phyloP scores from a whole-genome alignment of 2,329 filamentous ascomycete genomes.

The Botrytis fabae region DNA sequence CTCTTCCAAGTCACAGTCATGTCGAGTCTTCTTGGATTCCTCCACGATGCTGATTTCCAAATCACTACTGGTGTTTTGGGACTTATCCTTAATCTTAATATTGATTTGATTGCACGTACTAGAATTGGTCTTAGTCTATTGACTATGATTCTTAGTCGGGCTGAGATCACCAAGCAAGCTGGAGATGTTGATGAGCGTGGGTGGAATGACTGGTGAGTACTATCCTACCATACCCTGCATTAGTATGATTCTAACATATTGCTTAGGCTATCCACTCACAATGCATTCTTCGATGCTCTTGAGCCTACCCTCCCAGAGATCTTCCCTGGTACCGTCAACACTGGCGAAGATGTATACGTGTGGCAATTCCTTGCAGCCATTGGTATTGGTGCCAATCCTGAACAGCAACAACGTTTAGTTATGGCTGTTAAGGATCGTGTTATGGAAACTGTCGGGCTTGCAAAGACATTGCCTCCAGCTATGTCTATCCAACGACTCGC shows the following conservation, averaged over 20 bases:
- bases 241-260: conserved; percentile 38
- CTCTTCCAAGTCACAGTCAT: conserved; percentile 86
- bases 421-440: conserved; percentile 97
- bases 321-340: conserved; percentile 88
- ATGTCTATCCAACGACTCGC: conserved; percentile 81
- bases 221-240: background rate
- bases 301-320: conserved; percentile 82
- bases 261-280: conserved; percentile 72
- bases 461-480: conserved; percentile 84
- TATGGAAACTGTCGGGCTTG: conserved; percentile 87
- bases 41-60: conserved; percentile 86
- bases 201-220: conserved; percentile 73
- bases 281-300: conserved; percentile 80
- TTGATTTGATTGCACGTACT: conserved; percentile 81
- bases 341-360: conserved; percentile 90
- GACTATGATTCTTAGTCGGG: conserved; percentile 91
- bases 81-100: conserved; percentile 77
- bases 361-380: conserved; percentile 98
- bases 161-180: conserved; percentile 87
- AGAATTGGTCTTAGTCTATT: conserved; percentile 86
- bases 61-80: conserved; percentile 90
- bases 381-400: conserved; percentile 87
- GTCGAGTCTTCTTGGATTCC: conserved; percentile 83
- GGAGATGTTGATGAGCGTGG: conserved; percentile 68
- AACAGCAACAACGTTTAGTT: conserved; percentile 93